A percentile compares a stretch with the other conserved stretches of the same genome.
Evolutionary conservation across 2,329 filamentous ascomycete species (phyloP).

Genomic region (Pleurostoma richardsiae): DNA sequence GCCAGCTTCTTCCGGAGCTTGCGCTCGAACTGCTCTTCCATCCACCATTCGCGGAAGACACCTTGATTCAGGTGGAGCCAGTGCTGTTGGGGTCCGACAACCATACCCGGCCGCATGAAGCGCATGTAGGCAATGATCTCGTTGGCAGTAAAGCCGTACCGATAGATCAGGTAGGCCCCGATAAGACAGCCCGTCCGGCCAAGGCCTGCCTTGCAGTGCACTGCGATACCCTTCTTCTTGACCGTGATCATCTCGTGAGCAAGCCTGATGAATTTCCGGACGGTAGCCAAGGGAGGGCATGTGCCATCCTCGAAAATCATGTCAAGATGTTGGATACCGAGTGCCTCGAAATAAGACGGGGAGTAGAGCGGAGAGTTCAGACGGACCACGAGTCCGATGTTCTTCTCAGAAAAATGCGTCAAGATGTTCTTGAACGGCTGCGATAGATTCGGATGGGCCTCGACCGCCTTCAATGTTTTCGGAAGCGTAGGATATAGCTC

Average conservation of each 20-base stretch:
- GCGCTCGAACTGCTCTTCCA: slow-evolving; percentile 77
- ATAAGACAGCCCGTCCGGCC: slow-evolving; percentile 95
- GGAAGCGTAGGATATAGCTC: slow-evolving; percentile 72
- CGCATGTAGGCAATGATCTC: slow-evolving; percentile 98
- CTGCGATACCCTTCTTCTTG: slow-evolving; percentile 88
- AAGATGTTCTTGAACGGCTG: slow-evolving; percentile 94
- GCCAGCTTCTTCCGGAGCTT: slow-evolving; percentile 57
- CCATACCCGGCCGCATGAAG: slow-evolving; percentile 98
- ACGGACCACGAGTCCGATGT: slow-evolving; percentile 89
- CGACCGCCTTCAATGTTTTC: slow-evolving; percentile 67
- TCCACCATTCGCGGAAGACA: slow-evolving; percentile 98
- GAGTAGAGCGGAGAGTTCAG: slow-evolving; percentile 96
- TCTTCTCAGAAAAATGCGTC: slow-evolving; percentile 78
- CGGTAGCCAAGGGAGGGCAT: slow-evolving; percentile 82
- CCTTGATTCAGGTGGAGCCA: slow-evolving; percentile 98
- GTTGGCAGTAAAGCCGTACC: slow-evolving; percentile 94
- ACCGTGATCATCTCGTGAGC: slow-evolving; percentile 92
- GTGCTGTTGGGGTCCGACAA: slow-evolving; percentile 96
- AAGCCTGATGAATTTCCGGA: slow-evolving; percentile 89
- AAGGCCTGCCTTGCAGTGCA: slow-evolving; percentile 97
- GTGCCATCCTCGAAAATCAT: slow-evolving; percentile 99
- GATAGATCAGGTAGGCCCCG: slow-evolving; percentile 95
- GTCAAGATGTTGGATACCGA: slow-evolving; percentile 93
- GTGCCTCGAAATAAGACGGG: slow-evolving; percentile 90
- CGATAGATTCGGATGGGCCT: slow-evolving; percentile 65